These are phyloP conservation scores for Parathielavia hyrcaniae DNA, from an alignment of 495 filamentous ascomycete genomes.

Conservation along the genomic window DNA sequence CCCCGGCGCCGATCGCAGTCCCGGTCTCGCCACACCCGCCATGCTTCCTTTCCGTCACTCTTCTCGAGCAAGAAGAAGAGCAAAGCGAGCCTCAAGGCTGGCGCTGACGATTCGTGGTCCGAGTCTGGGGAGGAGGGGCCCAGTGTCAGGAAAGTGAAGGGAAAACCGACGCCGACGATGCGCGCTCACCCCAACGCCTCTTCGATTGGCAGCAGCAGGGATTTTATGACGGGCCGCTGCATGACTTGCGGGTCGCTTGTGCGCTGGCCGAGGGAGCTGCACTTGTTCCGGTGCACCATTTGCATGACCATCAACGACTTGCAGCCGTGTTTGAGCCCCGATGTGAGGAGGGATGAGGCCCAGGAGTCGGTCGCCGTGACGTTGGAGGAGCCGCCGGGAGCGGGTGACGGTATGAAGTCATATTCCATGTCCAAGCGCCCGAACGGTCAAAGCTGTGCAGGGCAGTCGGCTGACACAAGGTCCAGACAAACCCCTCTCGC, in stretches of 20 bases:
- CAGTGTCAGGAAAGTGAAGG: constrained; percentile 3
- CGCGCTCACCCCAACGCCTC: constrained; percentile 28
- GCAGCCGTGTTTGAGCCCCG: constrained; percentile 40
- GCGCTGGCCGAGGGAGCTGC: constrained; percentile 72
- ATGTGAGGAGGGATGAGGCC: constrained; percentile 10
- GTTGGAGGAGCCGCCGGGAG: constrained; percentile 13
- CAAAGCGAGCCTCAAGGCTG: constrained; percentile 26
- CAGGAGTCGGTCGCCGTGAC: constrained; percentile 2
- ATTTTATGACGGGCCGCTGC: constrained; percentile 64
- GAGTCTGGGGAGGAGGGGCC: constrained; percentile 25
- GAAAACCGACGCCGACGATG: constrained; percentile 16
- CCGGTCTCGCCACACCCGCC: constrained; percentile 53
- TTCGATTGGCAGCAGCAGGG: constrained; percentile 30
- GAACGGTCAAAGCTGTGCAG: background rate
- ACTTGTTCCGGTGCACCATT: constrained; percentile 73
- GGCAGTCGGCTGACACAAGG: constrained; percentile 5
- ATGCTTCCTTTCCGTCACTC: constrained; percentile 62
- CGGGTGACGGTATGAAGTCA: background rate
- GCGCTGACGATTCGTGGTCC: constrained; percentile 25
- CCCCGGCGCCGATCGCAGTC: constrained; percentile 21
- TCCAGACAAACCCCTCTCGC: constrained; percentile 26
- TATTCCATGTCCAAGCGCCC: background rate
- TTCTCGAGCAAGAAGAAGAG: constrained; percentile 57
- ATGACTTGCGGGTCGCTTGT: constrained; percentile 77
- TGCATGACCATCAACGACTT: constrained; percentile 87